Conservation (phyloP, 164 flowering plant species). For the Vitis rotundifolia region DNA sequence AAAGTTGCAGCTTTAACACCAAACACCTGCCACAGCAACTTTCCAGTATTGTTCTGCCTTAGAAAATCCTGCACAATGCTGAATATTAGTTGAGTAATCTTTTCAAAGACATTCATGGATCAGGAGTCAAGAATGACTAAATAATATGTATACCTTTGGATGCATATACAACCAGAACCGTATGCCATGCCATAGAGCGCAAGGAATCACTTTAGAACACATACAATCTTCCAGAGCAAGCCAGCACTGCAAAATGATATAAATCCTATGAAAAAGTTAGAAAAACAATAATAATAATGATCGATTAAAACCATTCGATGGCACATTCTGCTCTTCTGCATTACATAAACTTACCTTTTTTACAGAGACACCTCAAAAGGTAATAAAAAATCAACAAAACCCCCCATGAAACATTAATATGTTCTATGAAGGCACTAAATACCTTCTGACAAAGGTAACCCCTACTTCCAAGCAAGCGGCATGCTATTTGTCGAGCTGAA, state of each 20-base stretch:
- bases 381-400: background rate
- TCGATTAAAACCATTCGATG: background rate
- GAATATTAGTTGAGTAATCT: background rate
- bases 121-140: background rate
- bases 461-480: constrained; percentile 91
- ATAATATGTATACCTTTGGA: constrained; percentile 69
- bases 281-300: constrained; percentile 1
- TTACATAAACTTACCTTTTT: background rate
- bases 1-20: constrained; percentile 81
- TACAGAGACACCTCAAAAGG: background rate
- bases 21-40: constrained; percentile 91
- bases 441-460: constrained; percentile 98
- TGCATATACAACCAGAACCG: constrained; percentile 97
- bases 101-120: background rate
- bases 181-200: constrained; percentile 64
- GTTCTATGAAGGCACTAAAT: constrained; percentile 8
- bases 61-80: constrained; percentile 68
- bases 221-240: constrained; percentile 90
- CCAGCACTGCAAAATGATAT: constrained; percentile 72
- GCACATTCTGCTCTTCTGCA: background rate
- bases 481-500: constrained; percentile 92
- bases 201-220: constrained; percentile 64
- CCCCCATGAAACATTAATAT: background rate
- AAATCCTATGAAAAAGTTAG: background rate
- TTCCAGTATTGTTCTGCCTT: constrained; percentile 95